phyloP scores from a whole-genome alignment of 1,284 basidiomycete genomes.

The Ustilago shanxiensis region DNA sequence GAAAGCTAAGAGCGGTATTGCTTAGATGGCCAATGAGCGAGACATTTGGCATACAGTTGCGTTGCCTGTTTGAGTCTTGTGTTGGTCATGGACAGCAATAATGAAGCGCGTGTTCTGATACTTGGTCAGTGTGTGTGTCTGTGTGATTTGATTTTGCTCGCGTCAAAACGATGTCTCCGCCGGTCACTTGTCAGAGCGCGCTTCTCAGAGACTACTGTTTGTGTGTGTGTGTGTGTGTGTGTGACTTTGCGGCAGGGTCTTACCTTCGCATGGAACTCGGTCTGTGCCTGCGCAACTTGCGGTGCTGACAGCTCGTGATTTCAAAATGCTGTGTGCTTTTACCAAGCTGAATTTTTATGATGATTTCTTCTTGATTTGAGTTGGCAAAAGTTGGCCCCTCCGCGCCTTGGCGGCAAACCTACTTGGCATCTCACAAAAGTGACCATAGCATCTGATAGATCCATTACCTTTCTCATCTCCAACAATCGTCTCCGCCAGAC shows the following conservation, averaged over 20 bases:
- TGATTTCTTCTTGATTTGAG: background rate
- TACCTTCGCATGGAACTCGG: too few species aligned
- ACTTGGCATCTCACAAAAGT: slow-evolving; percentile 2
- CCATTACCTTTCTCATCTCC: background rate
- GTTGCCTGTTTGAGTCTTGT: background rate
- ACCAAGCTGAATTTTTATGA: background rate
- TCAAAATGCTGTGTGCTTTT: slow-evolving; percentile 1
- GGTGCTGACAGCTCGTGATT: too few species aligned
- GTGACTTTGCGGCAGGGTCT: too few species aligned
- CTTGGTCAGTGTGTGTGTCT: background rate
- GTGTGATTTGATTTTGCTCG: background rate
- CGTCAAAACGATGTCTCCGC: background rate
- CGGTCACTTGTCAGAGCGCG: slow-evolving; percentile 3
- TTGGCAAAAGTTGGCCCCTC: background rate
- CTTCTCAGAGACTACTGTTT: background rate
- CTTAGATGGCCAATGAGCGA: background rate
- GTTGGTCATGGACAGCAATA: background rate
- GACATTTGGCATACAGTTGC: background rate
- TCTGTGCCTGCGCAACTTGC: background rate
- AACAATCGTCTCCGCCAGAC: background rate
- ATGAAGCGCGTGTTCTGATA: background rate
- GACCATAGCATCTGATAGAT: too few species aligned
- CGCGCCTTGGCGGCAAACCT: background rate
- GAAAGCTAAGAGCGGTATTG: background rate
- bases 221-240: background rate